Evolutionary conservation across 345 rosid species (phyloP), one percentile per base, ranked within the genome.

Genomic region (Salix dunnii): DNA sequence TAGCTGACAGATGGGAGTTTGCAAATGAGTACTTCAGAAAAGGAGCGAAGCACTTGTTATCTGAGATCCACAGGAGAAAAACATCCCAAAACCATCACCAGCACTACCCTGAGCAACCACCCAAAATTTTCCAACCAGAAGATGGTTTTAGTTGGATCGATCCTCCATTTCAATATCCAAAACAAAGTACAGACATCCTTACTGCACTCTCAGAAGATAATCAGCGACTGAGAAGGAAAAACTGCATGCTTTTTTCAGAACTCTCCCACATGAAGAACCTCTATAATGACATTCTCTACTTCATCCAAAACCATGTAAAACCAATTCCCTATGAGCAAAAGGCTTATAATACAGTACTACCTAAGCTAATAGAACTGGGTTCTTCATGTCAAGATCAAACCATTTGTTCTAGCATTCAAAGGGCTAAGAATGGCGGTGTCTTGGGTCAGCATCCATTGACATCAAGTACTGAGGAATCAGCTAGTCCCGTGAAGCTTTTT

Each of bases 1-100:
- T 86, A 0, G 84, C 91, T 17, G 90, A 88, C 25, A 83, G 91
- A 84, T 90, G 94, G 94, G 94, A 90, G 82, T 90, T 90, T 73
- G 91, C 88, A 0, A 90, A 90, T 62, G 90, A 88, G 35, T 74
- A 70, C 75, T 90, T 90, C 82, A 86, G 78, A 71, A 87, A 82
- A 84, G 94, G 90, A 25, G 87, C 75, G 36, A 87, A 87, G 76
- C 90, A 90, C 63, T 80, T 90, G 68, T 70, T 90, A 27, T 85
- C 82, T 4, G 86, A 90, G 51, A 90, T 90, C 78, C 94, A 87
- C 53, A 84, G 94, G 67, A 77, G 91, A 49, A 90, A 87, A 82
- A 79, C 78, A 42, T 51, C 84, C 2, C 90, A 82, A 17, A 80
- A 78, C 38, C 87, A 83, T 2, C 73, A 82, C 0, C 80, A 82